Evolutionary conservation across 2,329 filamentous ascomycete species (phyloP).

Genomic region (Westerdykella aurantiaca): DNA sequence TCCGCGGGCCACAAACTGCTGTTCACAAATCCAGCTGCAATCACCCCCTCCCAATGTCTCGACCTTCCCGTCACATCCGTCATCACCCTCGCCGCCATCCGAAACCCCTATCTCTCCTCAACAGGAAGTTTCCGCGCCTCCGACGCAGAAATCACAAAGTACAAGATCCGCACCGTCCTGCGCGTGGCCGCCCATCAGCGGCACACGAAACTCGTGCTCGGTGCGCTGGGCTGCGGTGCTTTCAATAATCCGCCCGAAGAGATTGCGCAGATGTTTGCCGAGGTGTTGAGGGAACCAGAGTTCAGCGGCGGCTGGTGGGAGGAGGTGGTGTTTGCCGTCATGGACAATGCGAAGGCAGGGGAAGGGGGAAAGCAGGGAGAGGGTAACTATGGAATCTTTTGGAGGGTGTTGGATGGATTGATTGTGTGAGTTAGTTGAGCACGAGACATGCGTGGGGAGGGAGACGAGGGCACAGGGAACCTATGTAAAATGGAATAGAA

Average conservation of each 20-base stretch:
- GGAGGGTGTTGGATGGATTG: constrained; percentile 20
- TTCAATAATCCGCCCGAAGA: constrained; percentile 58
- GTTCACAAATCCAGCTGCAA: constrained; percentile 19
- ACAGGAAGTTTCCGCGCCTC: constrained; percentile 6
- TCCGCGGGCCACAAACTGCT: constrained; percentile 46
- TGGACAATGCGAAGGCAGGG: constrained; percentile 34
- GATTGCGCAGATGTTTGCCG: constrained; percentile 58
- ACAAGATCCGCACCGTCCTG: constrained; percentile 58
- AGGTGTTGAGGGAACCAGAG: constrained; percentile 56
- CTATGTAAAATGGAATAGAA: background rate
- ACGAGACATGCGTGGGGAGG: background rate
- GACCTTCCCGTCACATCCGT: constrained; percentile 52
- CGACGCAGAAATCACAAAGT: constrained; percentile 52
- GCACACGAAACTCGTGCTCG: constrained; percentile 58
- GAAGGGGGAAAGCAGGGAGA: constrained; percentile 31
- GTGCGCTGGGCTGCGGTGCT: constrained; percentile 64
- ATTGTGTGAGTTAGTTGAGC: constrained; percentile 10
- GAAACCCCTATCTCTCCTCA: background rate
- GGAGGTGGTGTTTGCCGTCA: constrained; percentile 59
- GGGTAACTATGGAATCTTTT: constrained; percentile 50
- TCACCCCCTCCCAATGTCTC: background rate
- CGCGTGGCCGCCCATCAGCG: constrained; percentile 53
- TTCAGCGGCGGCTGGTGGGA: constrained; percentile 61
- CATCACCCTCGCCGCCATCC: constrained; percentile 55
- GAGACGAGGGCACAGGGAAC: background rate